Percentiles rank a stretch among this genome's conserved stretches.
Evolutionary conservation across 331 rosid species (phyloP).

Genomic region (Prunus yedoensis): DNA sequence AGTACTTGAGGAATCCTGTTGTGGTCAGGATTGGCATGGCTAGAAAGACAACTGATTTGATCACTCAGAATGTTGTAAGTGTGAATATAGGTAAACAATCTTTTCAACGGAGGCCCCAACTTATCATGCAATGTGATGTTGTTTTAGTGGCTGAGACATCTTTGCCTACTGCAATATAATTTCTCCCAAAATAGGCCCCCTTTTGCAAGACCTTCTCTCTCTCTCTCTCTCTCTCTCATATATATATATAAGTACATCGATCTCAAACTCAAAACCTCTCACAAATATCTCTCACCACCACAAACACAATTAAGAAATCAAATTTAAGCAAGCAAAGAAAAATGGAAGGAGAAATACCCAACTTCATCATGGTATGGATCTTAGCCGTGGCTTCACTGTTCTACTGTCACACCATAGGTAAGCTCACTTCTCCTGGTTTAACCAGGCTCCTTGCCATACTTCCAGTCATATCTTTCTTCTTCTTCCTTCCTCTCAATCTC

Average conservation of each 20-base stretch:
- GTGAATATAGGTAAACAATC: conserved; percentile 32
- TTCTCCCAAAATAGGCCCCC: no score
- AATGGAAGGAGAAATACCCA: conserved; percentile 25
- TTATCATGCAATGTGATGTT: neutral
- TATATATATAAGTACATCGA: no score
- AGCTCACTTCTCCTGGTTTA: conserved; percentile 25
- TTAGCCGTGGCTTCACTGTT: conserved; percentile 30
- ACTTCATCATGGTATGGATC: conserved; percentile 41
- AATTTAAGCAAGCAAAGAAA: no score
- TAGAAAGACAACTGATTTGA: conserved; percentile 78
- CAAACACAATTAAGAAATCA: neutral
- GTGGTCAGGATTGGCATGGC: conserved; percentile 91
- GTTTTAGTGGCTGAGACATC: conserved; percentile 18
- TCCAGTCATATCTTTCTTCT: conserved; percentile 41
- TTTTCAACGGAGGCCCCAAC: neutral
- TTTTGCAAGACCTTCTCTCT: no score
- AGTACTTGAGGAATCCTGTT: conserved; percentile 86
- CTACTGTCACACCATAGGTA: conserved; percentile 38
- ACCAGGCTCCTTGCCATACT: conserved; percentile 33
- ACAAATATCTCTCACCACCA: neutral
- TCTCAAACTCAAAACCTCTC: neutral
- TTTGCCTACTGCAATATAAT: conserved; percentile 28
- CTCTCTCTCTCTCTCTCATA: no score
- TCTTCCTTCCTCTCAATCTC: conserved; percentile 50
- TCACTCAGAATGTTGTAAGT: conserved; percentile 69